Conservation (phyloP, 2,329 filamentous ascomycete species). For the Chalara sp. region DNA sequence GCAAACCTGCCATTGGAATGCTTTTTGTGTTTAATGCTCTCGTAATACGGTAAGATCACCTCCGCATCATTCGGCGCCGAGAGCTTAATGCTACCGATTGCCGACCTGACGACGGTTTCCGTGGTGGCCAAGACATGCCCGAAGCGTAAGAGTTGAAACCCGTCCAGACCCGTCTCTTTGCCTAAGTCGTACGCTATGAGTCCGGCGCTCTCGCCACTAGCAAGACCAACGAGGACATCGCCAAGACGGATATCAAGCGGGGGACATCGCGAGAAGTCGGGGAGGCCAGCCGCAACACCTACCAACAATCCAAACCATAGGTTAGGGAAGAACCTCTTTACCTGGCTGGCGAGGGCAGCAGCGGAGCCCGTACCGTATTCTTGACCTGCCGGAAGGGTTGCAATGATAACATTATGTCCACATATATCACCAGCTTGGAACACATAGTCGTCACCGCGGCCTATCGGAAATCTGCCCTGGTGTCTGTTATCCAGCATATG, state of each 20-base stretch:
- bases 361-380: conserved; percentile 29
- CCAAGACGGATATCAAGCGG: conserved; percentile 32
- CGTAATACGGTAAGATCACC: conserved; percentile 20
- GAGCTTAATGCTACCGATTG: conserved; percentile 28
- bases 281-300: conserved; percentile 31
- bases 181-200: conserved; percentile 30
- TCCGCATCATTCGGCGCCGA: conserved; percentile 16
- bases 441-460: conserved; percentile 29
- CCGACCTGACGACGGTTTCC: conserved; percentile 27
- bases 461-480: conserved; percentile 23
- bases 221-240: conserved; percentile 29
- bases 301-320: conserved; percentile 32
- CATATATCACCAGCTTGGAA: conserved; percentile 30
- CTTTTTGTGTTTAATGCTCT: conserved; percentile 18
- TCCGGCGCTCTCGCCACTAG: conserved; percentile 19
- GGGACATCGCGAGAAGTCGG: conserved; percentile 17
- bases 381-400: conserved; percentile 28
- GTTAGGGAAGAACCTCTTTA: conserved; percentile 30
- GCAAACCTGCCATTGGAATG: conserved; percentile 21
- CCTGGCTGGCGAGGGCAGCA: conserved; percentile 27
- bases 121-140: conserved; percentile 20
- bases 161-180: conserved; percentile 23
- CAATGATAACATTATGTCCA: conserved; percentile 31
- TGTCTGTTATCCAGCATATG: conserved; percentile 29
- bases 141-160: conserved; percentile 22